phyloP scores from a whole-genome alignment of 148 eudicot genomes.

The Heliosperma pusillum region DNA sequence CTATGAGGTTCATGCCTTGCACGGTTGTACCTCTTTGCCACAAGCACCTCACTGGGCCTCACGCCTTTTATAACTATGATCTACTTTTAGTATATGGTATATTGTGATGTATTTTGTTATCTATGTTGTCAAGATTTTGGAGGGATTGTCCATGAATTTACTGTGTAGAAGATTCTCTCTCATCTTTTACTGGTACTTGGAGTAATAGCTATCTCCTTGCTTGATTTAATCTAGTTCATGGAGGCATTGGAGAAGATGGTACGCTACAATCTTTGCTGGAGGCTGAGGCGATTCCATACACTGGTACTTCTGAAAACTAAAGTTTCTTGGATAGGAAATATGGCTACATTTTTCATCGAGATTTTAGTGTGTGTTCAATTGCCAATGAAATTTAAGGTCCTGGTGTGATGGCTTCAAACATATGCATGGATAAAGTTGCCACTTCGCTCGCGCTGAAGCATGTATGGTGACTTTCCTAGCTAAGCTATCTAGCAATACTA shows the following conservation, averaged over 20 bases:
- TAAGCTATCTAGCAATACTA: neutral
- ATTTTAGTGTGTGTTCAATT: constrained; percentile 13
- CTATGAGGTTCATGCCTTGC: neutral
- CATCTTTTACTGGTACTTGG: neutral
- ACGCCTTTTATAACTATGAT: no score
- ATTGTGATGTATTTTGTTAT: neutral
- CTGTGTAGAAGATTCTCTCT: neutral
- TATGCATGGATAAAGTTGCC: constrained; percentile 92
- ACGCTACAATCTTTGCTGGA: constrained; percentile 81
- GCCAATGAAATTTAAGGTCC: constrained; percentile 55
- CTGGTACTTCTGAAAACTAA: constrained; percentile 42
- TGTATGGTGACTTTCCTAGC: constrained; percentile 38
- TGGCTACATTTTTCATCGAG: neutral
- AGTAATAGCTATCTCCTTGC: neutral
- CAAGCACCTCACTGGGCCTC: no score
- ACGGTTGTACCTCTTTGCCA: neutral
- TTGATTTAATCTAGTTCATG: constrained; percentile 56
- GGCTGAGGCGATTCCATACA: constrained; percentile 68
- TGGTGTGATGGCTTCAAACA: constrained; percentile 64
- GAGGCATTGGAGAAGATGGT: constrained; percentile 95
- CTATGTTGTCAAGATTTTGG: neutral
- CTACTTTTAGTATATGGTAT: neutral
- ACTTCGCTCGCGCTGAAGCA: constrained; percentile 73
- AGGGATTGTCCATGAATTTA: neutral
- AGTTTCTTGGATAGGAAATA: neutral